Percentiles rank a stretch among this genome's conserved stretches.
Conservation (phyloP, 371 early-diverging fungal species). For the Apophysomyces variabilis region DNA sequence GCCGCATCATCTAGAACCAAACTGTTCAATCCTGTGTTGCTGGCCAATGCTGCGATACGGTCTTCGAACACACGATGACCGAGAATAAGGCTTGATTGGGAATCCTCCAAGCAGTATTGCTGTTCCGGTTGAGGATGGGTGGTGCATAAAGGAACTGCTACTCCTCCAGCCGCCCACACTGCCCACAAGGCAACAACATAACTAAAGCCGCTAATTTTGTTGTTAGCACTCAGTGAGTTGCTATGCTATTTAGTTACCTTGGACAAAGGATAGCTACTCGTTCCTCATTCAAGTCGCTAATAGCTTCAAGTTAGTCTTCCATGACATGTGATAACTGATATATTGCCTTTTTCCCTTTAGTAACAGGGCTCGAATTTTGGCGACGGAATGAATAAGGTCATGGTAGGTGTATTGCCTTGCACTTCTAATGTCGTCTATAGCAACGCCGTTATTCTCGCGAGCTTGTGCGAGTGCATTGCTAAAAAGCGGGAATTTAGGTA, state of each 20-base stretch:
- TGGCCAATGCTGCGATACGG: conserved; percentile 25
- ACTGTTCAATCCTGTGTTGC: neutral
- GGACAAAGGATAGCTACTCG: conserved; percentile 79
- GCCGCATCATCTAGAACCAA: conserved; percentile 8
- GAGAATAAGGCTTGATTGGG: conserved; percentile 52
- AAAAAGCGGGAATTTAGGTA: conserved; percentile 46
- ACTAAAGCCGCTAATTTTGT: conserved; percentile 54
- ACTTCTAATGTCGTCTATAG: conserved; percentile 41
- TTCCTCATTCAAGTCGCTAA: conserved; percentile 54
- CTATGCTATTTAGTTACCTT: conserved; percentile 30
- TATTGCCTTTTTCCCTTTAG: conserved; percentile 35
- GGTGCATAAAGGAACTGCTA: conserved; percentile 77
- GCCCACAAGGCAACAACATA: conserved; percentile 78
- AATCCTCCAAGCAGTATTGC: conserved; percentile 64
- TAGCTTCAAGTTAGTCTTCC: neutral
- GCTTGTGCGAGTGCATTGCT: conserved; percentile 35
- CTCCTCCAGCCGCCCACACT: conserved; percentile 78
- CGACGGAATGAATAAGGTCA: conserved; percentile 37
- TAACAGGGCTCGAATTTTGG: conserved; percentile 23
- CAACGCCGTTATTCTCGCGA: conserved; percentile 20
- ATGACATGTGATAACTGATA: neutral
- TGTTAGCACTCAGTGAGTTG: neutral
- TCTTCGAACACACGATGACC: conserved; percentile 47
- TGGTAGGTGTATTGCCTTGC: conserved; percentile 29
- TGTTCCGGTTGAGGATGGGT: conserved; percentile 72